Evolutionary conservation across 2,329 filamentous ascomycete species (phyloP).

Genomic region (Penicillium vulpinum): DNA sequence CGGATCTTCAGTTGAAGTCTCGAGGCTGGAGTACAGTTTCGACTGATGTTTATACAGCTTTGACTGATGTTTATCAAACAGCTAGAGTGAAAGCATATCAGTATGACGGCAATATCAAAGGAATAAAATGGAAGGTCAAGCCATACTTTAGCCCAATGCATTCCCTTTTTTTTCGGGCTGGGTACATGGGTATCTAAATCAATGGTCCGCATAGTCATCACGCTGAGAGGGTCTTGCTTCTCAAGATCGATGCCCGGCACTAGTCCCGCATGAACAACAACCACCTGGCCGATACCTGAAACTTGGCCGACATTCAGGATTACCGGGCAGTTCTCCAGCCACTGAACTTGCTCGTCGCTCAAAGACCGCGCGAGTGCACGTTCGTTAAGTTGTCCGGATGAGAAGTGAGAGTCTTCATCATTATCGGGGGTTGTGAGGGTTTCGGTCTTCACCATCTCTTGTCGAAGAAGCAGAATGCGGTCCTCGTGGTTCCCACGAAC

Average conservation of each 20-base stretch:
- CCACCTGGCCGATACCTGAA: slow-evolving; percentile 60
- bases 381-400: slow-evolving; percentile 37
- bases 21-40: slow-evolving; percentile 25
- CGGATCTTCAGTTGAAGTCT: slow-evolving; percentile 18
- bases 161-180: slow-evolving; percentile 53
- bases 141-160: slow-evolving; percentile 64
- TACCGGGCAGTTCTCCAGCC: slow-evolving; percentile 72
- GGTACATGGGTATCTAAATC: slow-evolving; percentile 63
- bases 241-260: slow-evolving; percentile 71
- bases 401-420: slow-evolving; percentile 32
- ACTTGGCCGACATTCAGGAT: slow-evolving; percentile 71
- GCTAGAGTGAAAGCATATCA: slow-evolving; percentile 24
- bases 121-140: not conserved
- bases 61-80: slow-evolving; percentile 54
- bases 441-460: slow-evolving; percentile 40
- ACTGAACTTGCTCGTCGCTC: slow-evolving; percentile 62
- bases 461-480: slow-evolving; percentile 68
- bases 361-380: slow-evolving; percentile 59
- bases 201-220: slow-evolving; percentile 91
- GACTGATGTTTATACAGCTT: slow-evolving; percentile 46
- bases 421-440: slow-evolving; percentile 16
- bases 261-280: slow-evolving; percentile 83
- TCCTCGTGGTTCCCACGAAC: slow-evolving; percentile 96
- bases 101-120: slow-evolving; percentile 2
- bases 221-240: slow-evolving; percentile 72